Percentiles rank a stretch among this genome's conserved stretches.
Evolutionary conservation across 2,329 filamentous ascomycete genomes (phyloP).

Genomic region (Neoarthrinium moseri): DNA sequence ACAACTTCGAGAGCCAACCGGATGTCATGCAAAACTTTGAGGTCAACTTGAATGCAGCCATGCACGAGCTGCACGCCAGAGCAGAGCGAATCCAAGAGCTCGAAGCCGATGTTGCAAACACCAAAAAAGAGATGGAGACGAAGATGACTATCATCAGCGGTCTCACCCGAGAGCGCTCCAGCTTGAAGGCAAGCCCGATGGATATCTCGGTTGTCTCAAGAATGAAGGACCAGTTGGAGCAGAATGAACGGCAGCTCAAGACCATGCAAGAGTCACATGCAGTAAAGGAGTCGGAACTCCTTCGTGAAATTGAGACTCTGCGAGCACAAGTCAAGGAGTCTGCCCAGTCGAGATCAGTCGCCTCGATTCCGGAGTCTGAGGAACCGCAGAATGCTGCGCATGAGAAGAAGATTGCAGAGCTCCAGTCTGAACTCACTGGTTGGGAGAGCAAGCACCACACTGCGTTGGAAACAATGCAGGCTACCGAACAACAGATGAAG

Average conservation of each 20-base stretch:
- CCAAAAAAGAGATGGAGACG: constrained; percentile 94
- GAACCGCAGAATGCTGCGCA: constrained; percentile 38
- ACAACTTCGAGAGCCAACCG: constrained; percentile 79
- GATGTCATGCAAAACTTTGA: constrained; percentile 93
- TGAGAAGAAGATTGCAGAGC: constrained; percentile 57
- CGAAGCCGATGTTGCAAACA: constrained; percentile 76
- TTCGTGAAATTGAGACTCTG: constrained; percentile 68
- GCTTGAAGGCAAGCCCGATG: constrained; percentile 78
- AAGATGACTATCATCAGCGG: constrained; percentile 97
- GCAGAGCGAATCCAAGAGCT: constrained; percentile 89
- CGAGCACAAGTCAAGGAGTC: constrained; percentile 51
- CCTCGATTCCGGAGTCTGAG: constrained; percentile 11
- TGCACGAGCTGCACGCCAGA: constrained; percentile 84
- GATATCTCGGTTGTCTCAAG: constrained; percentile 89
- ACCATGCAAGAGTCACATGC: constrained; percentile 71
- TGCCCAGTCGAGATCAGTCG: constrained; percentile 14
- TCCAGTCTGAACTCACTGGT: constrained; percentile 69
- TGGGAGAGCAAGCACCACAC: constrained; percentile 78
- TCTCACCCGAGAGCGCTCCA: constrained; percentile 87
- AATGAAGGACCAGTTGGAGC: constrained; percentile 83
- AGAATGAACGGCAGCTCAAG: constrained; percentile 79
- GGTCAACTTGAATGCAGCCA: constrained; percentile 83
- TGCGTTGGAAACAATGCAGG: constrained; percentile 68
- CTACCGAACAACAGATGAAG: constrained; percentile 71
- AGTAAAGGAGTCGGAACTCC: constrained; percentile 73